phyloP scores from a whole-genome alignment of 2,329 filamentous ascomycete species.

The Cytospora leucostoma region DNA sequence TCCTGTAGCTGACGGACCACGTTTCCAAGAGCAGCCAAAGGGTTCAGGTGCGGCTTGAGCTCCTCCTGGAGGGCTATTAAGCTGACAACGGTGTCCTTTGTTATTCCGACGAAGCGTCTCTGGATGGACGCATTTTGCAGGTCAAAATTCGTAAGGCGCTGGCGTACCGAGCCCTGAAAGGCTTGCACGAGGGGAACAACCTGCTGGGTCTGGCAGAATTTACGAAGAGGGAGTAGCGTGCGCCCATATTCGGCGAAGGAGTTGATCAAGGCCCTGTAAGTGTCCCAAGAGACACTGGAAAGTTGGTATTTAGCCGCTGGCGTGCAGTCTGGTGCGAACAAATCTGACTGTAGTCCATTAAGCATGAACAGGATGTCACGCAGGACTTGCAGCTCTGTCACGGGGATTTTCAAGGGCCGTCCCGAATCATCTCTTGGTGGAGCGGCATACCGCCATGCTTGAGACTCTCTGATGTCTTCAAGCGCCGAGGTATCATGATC shows the following conservation, averaged over 20 bases:
- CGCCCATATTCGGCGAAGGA: conserved; percentile 51
- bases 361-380: conserved; percentile 87
- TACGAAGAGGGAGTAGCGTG: conserved; percentile 48
- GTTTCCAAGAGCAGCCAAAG: conserved; percentile 61
- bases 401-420: conserved; percentile 42
- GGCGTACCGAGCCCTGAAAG: conserved; percentile 65
- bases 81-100: conserved; percentile 62
- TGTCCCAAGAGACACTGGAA: conserved; percentile 50
- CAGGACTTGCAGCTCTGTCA: conserved; percentile 73
- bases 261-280: conserved; percentile 50
- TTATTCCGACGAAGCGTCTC: conserved; percentile 56
- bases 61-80: conserved; percentile 63
- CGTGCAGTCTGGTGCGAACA: conserved; percentile 58
- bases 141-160: conserved; percentile 61
- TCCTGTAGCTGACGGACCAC: conserved; percentile 61
- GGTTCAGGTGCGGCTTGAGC: conserved; percentile 53
- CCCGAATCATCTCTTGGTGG: conserved; percentile 36
- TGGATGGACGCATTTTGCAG: conserved; percentile 60
- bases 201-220: conserved; percentile 47
- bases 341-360: conserved; percentile 70
- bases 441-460: conserved; percentile 47
- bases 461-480: conserved; percentile 43
- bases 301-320: conserved; percentile 49
- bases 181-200: conserved; percentile 66
- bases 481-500: conserved; percentile 39